These are phyloP conservation scores for Tagetes erecta DNA, from an alignment of 129 eudicot genomes.

Conservation along the genomic window DNA sequence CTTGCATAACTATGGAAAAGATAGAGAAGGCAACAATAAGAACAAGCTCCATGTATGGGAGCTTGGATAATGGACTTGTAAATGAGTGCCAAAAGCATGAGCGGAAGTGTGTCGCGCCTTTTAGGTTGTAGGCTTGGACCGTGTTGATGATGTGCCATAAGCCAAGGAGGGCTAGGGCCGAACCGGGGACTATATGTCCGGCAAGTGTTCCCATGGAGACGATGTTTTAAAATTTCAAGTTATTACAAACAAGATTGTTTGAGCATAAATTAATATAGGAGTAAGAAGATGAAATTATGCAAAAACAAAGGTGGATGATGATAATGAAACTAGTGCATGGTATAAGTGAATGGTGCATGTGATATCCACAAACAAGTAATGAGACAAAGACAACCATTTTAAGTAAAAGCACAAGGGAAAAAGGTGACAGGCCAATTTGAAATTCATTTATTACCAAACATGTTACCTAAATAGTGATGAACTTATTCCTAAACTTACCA, in stretches of 20 bases:
- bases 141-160: conserved; percentile 71
- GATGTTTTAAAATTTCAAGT: neutral
- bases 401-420: conserved; percentile 5
- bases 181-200: conserved; percentile 78
- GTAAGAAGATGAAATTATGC: conserved; percentile 23
- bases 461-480: too few species aligned
- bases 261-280: conserved; percentile 28
- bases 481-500: neutral
- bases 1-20: conserved; percentile 53
- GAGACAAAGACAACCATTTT: conserved; percentile 34
- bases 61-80: conserved; percentile 37
- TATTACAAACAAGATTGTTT: conserved; percentile 6
- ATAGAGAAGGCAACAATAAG: conserved; percentile 56
- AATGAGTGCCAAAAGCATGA: conserved; percentile 71
- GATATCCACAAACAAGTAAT: conserved; percentile 34
- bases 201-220: conserved; percentile 65
- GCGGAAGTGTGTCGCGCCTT: conserved; percentile 50
- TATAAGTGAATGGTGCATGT: conserved; percentile 38
- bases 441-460: neutral
- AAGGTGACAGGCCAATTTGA: neutral
- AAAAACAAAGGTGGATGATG: conserved; percentile 5
- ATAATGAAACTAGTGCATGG: conserved; percentile 31
- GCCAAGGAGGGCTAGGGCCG: conserved; percentile 67
- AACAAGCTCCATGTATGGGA: conserved; percentile 60
- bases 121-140: conserved; percentile 46